Base-by-base conservation (phyloP, 129 eudicot species). In the Pulicaria dysenterica region DNA sequence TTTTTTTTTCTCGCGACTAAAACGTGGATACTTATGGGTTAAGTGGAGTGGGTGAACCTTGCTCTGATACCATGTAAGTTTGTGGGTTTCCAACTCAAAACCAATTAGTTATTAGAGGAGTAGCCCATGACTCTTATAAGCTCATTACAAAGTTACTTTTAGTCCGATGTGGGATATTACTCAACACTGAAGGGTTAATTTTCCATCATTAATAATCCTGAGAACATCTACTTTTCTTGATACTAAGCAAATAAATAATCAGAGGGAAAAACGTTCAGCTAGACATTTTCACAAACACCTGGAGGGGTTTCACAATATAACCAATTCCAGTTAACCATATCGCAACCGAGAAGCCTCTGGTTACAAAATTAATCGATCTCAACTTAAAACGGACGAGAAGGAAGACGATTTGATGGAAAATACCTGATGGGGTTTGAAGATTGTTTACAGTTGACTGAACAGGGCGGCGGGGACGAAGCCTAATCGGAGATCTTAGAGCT, bases 401-500 rank as follows among this genome's bases (percentile, higher is more conserved):
- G 9, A 24, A 6, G 5, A 45, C 15, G 6, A 9, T 7, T 47
- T 14, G 10, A 11, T 3, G 15, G 3, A 74, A 58, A 17, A 12
- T 69, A 87, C 91, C 94, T 59, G 89, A 85, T 4, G 88, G 86
- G 42, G 87, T 79, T 47, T 72, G 86, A 38, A 75, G 51, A 7
- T 37, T 11, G 81, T 68, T 83, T 24, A 73, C 7, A 39, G 75
- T 68, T 46, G 96, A 56, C 64, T 77, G 96, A 64, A 79, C 83
- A 56, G 70, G 72, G 17, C 78, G 75, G 8, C 96, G 95, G 48
- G 91, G 55, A 4, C 96, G 96, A 47, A 92, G 94, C 65, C 88
- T 56, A 8, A 92, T 79, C 60, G 98, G 98, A 77, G 98, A 92
- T 78, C 88, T 83, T 47, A 77, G 6, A 4, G 85, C 78, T 4